Base-by-base conservation (phyloP, 768 basidiomycete species). In the Hygrophoropsis aurantiaca region DNA sequence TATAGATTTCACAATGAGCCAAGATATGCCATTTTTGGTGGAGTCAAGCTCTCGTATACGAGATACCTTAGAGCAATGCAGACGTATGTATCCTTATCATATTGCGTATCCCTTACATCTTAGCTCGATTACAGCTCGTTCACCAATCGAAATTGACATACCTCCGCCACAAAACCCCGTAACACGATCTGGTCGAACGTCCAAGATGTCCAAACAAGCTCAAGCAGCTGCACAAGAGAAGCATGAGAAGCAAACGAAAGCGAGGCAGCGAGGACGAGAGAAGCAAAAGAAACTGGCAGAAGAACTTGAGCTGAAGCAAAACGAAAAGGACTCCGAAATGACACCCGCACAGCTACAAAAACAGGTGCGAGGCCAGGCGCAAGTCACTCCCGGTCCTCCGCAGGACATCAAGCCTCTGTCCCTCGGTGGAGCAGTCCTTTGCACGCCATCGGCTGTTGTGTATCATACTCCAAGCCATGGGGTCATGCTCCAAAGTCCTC, bases 1-100 rank as follows among this genome's bases (percentile, higher is more conserved):
- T 24, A 35, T 20, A 65, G 63, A 65, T 34, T 60, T 65, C 27
- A 47, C 23, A 24, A 65, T 65, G 58, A 67, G 60, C 45, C 62
- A 67, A 11, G 58, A 65, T 18, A 23, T 65, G 13, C 62, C 65
- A 9, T 65, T 65, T 44, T 50, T 46, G 25, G 62, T 55, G 1
- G 56, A 67, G 19, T 53, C 62, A 19, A 50, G 53, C 38, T 60
- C 56, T 20, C 58, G 26, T 30, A 50, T 65, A 27, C 53, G 63
- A 46, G 35, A 65, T 15, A 36, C 47, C 23, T 13, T 49, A 6
- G 36, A 30, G 23, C 18, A 11, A 23, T 20, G 27, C 26, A 41
- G 37, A 53, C 51, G 63, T 67, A 43, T 21, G 61, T 9, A 24
- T 20, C 11, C 11, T n/a, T 16, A 35, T 25, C 11, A 38, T n/a